Conservation (phyloP, 495 filamentous ascomycete species). For the Penicillium daleae region DNA sequence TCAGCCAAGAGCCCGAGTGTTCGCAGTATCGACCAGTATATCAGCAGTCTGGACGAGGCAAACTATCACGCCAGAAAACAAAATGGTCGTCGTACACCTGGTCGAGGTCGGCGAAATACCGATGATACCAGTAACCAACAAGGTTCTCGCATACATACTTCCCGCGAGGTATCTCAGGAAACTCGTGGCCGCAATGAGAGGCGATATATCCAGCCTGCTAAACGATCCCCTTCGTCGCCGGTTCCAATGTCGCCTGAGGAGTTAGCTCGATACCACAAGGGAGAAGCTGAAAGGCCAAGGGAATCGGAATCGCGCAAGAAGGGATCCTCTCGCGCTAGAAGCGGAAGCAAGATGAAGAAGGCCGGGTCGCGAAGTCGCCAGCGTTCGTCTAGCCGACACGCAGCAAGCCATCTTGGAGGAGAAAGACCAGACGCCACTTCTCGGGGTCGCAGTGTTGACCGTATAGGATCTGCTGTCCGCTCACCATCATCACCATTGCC, state of each 20-base stretch:
- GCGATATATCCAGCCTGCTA: constrained; percentile 77
- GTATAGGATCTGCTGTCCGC: constrained; percentile 59
- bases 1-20: constrained; percentile 57
- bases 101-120: constrained; percentile 60
- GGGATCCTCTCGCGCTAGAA: constrained; percentile 43
- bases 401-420: constrained; percentile 53
- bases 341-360: constrained; percentile 44
- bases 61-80: constrained; percentile 62
- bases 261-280: constrained; percentile 59
- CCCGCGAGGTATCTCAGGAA: constrained; percentile 67
- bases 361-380: constrained; percentile 41
- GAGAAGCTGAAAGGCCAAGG: constrained; percentile 46
- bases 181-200: constrained; percentile 66
- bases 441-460: constrained; percentile 58
- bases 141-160: constrained; percentile 47
- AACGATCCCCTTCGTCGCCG: constrained; percentile 86
- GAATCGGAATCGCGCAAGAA: constrained; percentile 47
- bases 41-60: constrained; percentile 81
- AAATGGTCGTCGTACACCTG: constrained; percentile 55
- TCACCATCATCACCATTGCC: constrained; percentile 85
- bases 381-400: constrained; percentile 46
- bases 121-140: constrained; percentile 55
- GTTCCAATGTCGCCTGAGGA: constrained; percentile 92
- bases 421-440: constrained; percentile 41
- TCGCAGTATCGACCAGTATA: constrained; percentile 80